Evolutionary conservation across 768 basidiomycete species (phyloP).

Genomic region (Lactarius quietus): DNA sequence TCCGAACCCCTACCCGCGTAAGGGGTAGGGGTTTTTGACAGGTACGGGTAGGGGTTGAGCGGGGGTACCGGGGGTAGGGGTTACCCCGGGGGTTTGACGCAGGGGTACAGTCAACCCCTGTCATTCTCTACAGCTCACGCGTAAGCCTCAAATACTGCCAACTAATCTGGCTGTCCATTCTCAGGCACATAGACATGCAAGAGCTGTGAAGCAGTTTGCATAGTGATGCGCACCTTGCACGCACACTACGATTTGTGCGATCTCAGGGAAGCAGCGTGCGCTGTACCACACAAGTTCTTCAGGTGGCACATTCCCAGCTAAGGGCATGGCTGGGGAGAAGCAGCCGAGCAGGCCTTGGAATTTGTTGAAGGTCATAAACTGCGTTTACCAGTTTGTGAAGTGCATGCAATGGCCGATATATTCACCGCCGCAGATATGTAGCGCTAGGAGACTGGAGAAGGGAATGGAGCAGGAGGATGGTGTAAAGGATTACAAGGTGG

Average conservation of each 20-base stretch:
- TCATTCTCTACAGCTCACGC: no score
- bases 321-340: conserved; percentile 33
- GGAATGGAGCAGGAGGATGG: conserved; percentile 23
- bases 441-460: conserved; percentile 40
- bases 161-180: conserved; percentile 42
- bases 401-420: conserved; percentile 41
- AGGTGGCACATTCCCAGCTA: conserved; percentile 24
- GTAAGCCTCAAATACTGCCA: no score
- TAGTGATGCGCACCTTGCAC: conserved; percentile 34
- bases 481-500: neutral
- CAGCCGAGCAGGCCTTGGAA: conserved; percentile 41
- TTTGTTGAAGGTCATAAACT: conserved; percentile 44
- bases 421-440: conserved; percentile 52
- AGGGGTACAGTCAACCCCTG: no score
- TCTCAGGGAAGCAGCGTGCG: conserved; percentile 41
- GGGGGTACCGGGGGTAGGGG: no score
- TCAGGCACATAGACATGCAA: conserved; percentile 45
- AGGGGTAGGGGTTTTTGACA: no score
- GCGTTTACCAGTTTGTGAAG: conserved; percentile 35
- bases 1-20: no score
- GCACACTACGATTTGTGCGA: conserved; percentile 39
- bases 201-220: conserved; percentile 30
- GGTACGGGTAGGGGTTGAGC: no score
- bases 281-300: conserved; percentile 33
- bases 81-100: no score